Evolutionary conservation across 768 basidiomycete species (phyloP), one percentile per base, ranked within the genome.

Genomic region (Zangia roseola): DNA sequence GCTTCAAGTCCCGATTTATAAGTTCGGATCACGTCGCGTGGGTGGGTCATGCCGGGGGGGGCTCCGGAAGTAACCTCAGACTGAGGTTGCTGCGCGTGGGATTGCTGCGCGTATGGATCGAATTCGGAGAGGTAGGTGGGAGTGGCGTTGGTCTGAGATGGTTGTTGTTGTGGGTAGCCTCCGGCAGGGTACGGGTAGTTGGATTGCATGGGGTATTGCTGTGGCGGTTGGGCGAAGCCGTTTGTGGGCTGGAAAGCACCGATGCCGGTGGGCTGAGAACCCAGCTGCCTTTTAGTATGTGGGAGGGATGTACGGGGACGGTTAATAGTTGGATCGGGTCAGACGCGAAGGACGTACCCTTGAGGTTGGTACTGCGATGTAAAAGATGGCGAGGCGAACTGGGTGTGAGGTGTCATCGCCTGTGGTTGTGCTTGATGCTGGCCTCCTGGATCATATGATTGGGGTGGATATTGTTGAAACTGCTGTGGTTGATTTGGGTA

Each of bases 1-100:
- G 77, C 69, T 55, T 89, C 89, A 23, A 91, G 72, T 62, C 82
- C 80, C 0, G 71, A 60, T 55, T 89, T 90, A 64, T 89, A 79
- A 3, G 67, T 65, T 38, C 80, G 81, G 46, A 91, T 80, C 54
- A 75, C 80, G 38, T 87, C 80, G 34, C 86, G 79, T 0, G 89
- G 89, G 56, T 91, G 89, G 21, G 72, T 21, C 7, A 34, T 40
- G 6, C 77, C 69, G 52, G 40, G 5, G 45, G 28, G n/a, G 33
- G 7, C 6, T 31, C 31, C 12, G 31, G 47, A 37, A 51, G 33
- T 5, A 4, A 17, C 36, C 38, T 55, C 53, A 6, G 56, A 43
- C 44, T 16, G 42, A 5, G 19, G 16, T 35, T 31, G 50, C 8
- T 46, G 45, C 1, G 33, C 10, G 17, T 45, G 53, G 33, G 40